A percentile compares a stretch with the other conserved stretches of the same genome.
Conservation (phyloP, 352 stramenopile genomes). For the Globisporangium iwayamae region DNA sequence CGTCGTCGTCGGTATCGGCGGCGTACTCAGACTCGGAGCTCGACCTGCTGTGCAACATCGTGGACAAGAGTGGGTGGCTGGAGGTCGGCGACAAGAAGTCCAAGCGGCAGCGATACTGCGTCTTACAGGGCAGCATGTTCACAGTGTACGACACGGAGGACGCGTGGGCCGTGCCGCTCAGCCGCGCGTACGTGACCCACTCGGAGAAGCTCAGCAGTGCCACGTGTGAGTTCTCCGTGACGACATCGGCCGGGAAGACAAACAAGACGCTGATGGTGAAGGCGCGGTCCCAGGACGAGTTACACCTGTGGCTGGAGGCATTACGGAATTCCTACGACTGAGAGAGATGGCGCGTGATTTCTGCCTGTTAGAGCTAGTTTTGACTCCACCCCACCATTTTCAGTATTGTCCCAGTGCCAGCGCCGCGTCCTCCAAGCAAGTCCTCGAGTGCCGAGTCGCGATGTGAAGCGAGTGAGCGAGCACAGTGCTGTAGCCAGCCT, state of each 20-base stretch:
- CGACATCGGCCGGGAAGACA: slow-evolving; percentile 61
- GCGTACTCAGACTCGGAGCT: slow-evolving; percentile 74
- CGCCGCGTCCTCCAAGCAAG: neutral
- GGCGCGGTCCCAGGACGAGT: slow-evolving; percentile 64
- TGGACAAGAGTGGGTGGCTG: slow-evolving; percentile 79
- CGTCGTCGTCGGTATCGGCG: slow-evolving; percentile 55
- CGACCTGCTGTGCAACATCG: slow-evolving; percentile 63
- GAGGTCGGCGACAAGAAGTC: slow-evolving; percentile 76
- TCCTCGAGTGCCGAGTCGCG: neutral
- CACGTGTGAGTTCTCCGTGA: slow-evolving; percentile 60
- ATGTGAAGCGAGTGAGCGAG: neutral
- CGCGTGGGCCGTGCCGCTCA: slow-evolving; percentile 73
- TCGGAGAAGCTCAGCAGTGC: slow-evolving; percentile 58
- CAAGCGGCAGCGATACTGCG: slow-evolving; percentile 68
- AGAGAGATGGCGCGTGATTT: neutral
- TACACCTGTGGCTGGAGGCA: slow-evolving; percentile 74
- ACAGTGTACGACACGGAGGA: slow-evolving; percentile 82
- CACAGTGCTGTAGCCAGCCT: neutral
- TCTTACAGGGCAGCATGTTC: slow-evolving; percentile 80
- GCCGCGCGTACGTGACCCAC: slow-evolving; percentile 67
- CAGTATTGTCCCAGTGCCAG: neutral
- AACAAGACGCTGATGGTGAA: slow-evolving; percentile 71
- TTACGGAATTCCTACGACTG: slow-evolving; percentile 53
- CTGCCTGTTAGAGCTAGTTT: slow-evolving; percentile 18
- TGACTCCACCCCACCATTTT: slow-evolving; percentile 7